Conservation (phyloP, 208 protist species). For the Leishmania braziliensis region DNA sequence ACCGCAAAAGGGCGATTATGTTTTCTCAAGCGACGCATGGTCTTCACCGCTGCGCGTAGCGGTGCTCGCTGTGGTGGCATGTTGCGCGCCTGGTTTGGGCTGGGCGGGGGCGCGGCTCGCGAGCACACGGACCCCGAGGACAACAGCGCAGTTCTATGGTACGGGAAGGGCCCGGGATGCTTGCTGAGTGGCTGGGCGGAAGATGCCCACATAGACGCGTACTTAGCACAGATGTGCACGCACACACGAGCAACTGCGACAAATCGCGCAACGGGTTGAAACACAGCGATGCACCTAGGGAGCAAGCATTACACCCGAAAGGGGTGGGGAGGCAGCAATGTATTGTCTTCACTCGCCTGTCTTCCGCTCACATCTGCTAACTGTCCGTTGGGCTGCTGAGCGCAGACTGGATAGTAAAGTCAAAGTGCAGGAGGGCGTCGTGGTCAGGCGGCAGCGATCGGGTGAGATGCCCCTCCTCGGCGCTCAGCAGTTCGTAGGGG, state of each 20-base stretch:
- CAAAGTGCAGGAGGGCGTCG: constrained; percentile 25
- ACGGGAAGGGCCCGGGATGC: background rate
- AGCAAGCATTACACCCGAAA: background rate
- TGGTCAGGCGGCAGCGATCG: constrained; percentile 19
- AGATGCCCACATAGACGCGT: background rate
- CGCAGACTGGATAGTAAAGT: constrained; percentile 23
- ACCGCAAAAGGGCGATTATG: background rate
- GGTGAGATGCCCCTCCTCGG: background rate
- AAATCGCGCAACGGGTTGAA: background rate
- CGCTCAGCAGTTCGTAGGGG: constrained; percentile 15
- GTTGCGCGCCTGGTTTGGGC: background rate
- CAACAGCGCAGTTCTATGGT: too few relatives aligned
- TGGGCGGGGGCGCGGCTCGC: background rate
- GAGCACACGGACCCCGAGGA: background rate
- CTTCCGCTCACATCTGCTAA: background rate
- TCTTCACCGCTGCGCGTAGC: too few relatives aligned
- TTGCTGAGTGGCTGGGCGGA: background rate
- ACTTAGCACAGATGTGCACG: background rate
- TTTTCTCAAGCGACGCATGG: background rate
- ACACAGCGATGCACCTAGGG: background rate
- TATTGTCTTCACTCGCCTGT: background rate
- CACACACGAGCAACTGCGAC: background rate
- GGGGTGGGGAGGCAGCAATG: background rate
- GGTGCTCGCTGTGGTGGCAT: background rate
- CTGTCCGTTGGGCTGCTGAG: constrained; percentile 18